Evolutionary conservation across 2,329 filamentous ascomycete genomes (phyloP), one percentile per base, ranked within the genome.

Genomic region (Colletotrichum abscissum): DNA sequence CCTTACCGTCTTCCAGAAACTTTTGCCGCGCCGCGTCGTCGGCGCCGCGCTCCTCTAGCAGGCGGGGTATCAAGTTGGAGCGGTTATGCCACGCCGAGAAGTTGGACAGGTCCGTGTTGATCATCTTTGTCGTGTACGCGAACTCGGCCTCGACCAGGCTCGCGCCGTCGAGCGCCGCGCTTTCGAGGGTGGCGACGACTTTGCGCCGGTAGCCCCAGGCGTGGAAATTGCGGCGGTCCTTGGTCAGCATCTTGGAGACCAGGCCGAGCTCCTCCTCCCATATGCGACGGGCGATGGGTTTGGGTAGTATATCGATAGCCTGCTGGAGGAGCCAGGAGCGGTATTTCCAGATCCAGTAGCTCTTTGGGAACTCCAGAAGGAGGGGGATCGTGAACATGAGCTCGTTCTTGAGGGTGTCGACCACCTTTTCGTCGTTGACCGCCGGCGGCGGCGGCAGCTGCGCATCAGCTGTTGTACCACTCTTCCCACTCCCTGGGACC

Each of bases 291-390:
- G 94, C 90, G 19, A 85, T 80, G 0, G 85, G 70, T 1, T 83
- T 75, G 2, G 91, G 88, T 11, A 98, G 86, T 22, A 92, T 86
- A 14, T 87, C 81, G 59, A 93, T 93, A 42, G 92, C 92, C 81
- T 94, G 90, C 67, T 92, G 86, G 16, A 99, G 86, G 3, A 96
- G 86, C 95, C 97, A 99, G 58, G 93, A 84, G 33, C 97, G 92
- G 83, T 98, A 96, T 78, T 98, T 97, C 97, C 97, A 99, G 79
- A 99, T 96, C 96, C 97, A 98, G 85, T 99, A 99, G 87, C 97
- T 98, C 82, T 99, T 99, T 7, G 97, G 97, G 76, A 91, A 96
- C 76, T 95, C 91, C 76, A 94, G 89, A 63, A 99, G 89, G 24
- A 99, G 88, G 0, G 94, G 94, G 54, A 98, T 90, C 42, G 96